Evolutionary conservation across 2,329 filamentous ascomycete genomes (phyloP).

Genomic region (Colletotrichum endophyticum): DNA sequence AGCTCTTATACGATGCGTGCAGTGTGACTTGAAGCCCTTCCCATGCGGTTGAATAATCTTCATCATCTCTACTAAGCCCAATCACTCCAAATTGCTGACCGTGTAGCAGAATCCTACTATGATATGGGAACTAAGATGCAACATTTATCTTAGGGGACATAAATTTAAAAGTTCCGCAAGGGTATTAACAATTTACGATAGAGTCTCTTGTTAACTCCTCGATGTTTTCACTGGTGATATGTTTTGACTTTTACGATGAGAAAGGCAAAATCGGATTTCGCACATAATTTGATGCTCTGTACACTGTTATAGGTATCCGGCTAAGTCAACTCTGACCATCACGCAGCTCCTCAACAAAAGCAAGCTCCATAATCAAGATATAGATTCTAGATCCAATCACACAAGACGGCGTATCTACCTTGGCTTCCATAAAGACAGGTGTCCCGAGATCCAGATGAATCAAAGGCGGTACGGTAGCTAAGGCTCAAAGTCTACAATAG

Average conservation of each 20-base stretch:
- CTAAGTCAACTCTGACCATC: not conserved
- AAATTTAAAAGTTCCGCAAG: not conserved
- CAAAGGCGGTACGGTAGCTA: slow-evolving; percentile 35
- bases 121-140: too few relatives aligned
- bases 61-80: not conserved
- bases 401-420: slow-evolving; percentile 23
- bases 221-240: not conserved
- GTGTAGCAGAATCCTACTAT: not conserved
- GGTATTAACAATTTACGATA: not conserved
- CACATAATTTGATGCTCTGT: not conserved
- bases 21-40: too few relatives aligned
- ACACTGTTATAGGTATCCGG: not conserved
- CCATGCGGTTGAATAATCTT: not conserved
- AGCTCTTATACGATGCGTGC: too few relatives aligned
- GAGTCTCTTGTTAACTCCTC: too few relatives aligned
- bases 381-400: not conserved
- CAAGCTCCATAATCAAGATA: not conserved
- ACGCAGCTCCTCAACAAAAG: not conserved
- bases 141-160: not conserved
- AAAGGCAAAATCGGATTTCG: not conserved
- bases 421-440: slow-evolving; percentile 30
- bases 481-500: slow-evolving; percentile 36
- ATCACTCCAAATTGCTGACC: not conserved
- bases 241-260: not conserved
- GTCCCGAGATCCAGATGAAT: slow-evolving; percentile 33